Evolutionary conservation across 2,329 filamentous ascomycete species (phyloP), one percentile per base, ranked within the genome.

Genomic region (Ceratocystis diversiconidia): DNA sequence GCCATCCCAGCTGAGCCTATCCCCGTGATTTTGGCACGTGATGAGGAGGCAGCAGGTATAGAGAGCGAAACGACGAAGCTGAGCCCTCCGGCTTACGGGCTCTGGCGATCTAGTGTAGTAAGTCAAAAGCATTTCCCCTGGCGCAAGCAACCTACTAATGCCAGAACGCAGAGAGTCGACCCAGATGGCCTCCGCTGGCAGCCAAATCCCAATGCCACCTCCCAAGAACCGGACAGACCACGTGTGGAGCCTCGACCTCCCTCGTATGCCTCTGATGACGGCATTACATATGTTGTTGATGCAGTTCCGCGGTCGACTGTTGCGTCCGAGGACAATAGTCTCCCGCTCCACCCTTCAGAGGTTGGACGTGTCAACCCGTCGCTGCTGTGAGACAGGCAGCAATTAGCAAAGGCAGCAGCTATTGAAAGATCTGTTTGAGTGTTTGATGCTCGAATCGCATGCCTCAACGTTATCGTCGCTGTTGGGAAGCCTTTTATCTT

Each of bases 181-280:
- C 90, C 90, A 1, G 84, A 92, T 71, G 79, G 90, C 15, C 79
- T 95, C 30, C 90, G 88, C 73, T 95, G 90, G 90, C 85, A 88
- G 73, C 83, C 87, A 46, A 87, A 85, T 69, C 77, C 80, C 5
- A 66, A 69, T 44, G 61, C 63, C 25, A 12, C 32, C n/a, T 30
- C 19, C 10, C n/a, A 61, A 17, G 60, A 22, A 72, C 73, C 2
- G 72, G 73, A 2, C 17, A 46, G 52, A 46, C 63, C 48, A 68
- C 72, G 22, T 62, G 72, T 68, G 59, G 72, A 73, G 65, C 72
- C 69, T 10, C 79, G 88, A 0, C 89, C 89, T 3, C 89, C 89
- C 1, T 90, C 86, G 3, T 94, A 94, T 72, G 78, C 81, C 3
- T 89, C 86, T 0, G 88, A 92, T 8, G 86, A 91, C 70, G 88